Percentiles rank a stretch among this genome's conserved stretches.
Evolutionary conservation across 768 basidiomycete genomes (phyloP).

Genomic region (Scleroderma bovista): DNA sequence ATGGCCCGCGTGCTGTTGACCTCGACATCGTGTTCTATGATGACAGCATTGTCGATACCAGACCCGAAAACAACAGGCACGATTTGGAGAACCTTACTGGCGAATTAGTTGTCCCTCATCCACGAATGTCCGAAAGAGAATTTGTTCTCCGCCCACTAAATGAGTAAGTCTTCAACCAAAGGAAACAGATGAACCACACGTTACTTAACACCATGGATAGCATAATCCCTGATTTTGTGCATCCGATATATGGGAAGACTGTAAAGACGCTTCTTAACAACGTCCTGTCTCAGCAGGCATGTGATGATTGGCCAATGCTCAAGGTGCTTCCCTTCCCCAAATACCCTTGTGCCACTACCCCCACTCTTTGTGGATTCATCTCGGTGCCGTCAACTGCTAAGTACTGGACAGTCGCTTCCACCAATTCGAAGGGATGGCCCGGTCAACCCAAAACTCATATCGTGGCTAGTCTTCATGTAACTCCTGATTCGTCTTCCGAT

Average conservation of each 20-base stretch:
- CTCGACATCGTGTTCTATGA: constrained; percentile 84
- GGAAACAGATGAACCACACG: neutral
- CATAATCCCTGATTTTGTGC: constrained; percentile 70
- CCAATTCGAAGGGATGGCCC: constrained; percentile 6
- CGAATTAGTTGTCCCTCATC: constrained; percentile 83
- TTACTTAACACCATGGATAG: constrained; percentile 37
- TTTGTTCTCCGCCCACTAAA: constrained; percentile 85
- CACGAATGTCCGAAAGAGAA: constrained; percentile 74
- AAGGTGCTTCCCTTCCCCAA: constrained; percentile 71
- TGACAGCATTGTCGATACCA: constrained; percentile 50
- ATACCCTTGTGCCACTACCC: constrained; percentile 34
- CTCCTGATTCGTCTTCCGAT: constrained; percentile 96
- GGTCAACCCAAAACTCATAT: constrained; percentile 48
- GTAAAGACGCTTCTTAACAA: constrained; percentile 43
- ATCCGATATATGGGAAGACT: constrained; percentile 51
- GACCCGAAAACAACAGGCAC: constrained; percentile 41
- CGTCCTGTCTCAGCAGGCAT: constrained; percentile 28
- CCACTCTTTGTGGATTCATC: constrained; percentile 4
- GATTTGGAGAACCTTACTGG: constrained; percentile 60
- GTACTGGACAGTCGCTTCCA: constrained; percentile 22
- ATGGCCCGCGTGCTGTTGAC: constrained; percentile 89
- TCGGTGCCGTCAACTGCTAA: constrained; percentile 16
- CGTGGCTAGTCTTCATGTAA: constrained; percentile 91
- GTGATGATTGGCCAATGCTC: constrained; percentile 45
- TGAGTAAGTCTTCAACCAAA: constrained; percentile 52